phyloP scores from a whole-genome alignment of 2,329 filamentous ascomycete species.

The Arachnopeziza araneosa region DNA sequence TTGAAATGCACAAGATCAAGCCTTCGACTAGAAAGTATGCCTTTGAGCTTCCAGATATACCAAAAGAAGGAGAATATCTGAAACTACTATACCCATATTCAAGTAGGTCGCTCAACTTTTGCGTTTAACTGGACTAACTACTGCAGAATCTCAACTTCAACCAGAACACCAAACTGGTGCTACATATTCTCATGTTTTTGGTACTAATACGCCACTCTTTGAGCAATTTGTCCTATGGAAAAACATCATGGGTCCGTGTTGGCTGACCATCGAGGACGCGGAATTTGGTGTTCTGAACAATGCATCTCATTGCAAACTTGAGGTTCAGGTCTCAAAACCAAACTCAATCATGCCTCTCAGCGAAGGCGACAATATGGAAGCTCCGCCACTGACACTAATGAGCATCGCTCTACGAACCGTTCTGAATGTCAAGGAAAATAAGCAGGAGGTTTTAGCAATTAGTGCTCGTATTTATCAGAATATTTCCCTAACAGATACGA shows the following conservation, averaged over 20 bases:
- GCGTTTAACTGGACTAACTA: slow-evolving; percentile 7
- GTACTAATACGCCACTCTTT: slow-evolving; percentile 87
- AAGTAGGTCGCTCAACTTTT: slow-evolving; percentile 41
- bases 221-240: slow-evolving; percentile 99
- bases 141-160: slow-evolving; percentile 60
- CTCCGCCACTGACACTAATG: slow-evolving; percentile 91
- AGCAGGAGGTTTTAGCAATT: slow-evolving; percentile 89
- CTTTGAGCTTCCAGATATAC: slow-evolving; percentile 83
- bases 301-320: slow-evolving; percentile 94
- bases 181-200: slow-evolving; percentile 92
- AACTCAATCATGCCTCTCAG: slow-evolving; percentile 66
- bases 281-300: slow-evolving; percentile 84
- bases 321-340: slow-evolving; percentile 76
- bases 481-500: slow-evolving; percentile 79
- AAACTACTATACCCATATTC: slow-evolving; percentile 96
- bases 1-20: slow-evolving; percentile 92
- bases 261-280: slow-evolving; percentile 83
- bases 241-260: slow-evolving; percentile 98
- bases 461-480: slow-evolving; percentile 92
- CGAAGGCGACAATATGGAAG: slow-evolving; percentile 75
- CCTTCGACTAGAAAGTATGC: slow-evolving; percentile 85
- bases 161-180: slow-evolving; percentile 63
- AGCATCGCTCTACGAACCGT: slow-evolving; percentile 82
- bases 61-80: slow-evolving; percentile 84
- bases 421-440: slow-evolving; percentile 88